Percentiles rank a stretch among this genome's conserved stretches.
These are phyloP conservation scores for Eustoma russellianum DNA, from an alignment of 257 asterid genomes.

Conservation along the genomic window DNA sequence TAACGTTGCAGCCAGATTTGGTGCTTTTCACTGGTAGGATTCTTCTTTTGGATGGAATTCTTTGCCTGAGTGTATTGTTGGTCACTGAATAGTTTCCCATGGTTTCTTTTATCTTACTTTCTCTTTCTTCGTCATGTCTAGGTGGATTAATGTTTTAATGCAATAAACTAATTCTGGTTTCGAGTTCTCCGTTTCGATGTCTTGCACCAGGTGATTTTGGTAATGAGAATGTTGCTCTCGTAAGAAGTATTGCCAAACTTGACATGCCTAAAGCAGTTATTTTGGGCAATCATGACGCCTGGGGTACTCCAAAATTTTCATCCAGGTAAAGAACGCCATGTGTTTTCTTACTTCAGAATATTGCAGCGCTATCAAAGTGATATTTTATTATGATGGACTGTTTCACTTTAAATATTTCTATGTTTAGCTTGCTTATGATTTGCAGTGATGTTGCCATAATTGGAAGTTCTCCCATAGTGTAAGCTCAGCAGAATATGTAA, in stretches of 20 bases:
- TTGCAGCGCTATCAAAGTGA: no score
- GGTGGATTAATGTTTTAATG: constrained; percentile 8
- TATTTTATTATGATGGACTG: no score
- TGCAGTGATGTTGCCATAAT: no score
- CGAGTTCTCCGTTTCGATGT: constrained; percentile 13
- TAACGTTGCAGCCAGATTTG: constrained; percentile 81
- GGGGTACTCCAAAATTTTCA: constrained; percentile 71
- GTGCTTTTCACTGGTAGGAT: constrained; percentile 92
- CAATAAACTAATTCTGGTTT: not conserved
- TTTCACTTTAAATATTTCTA: no score
- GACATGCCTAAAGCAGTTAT: constrained; percentile 68
- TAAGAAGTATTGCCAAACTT: constrained; percentile 56
- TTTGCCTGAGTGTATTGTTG: no score
- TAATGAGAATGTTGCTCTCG: constrained; percentile 81
- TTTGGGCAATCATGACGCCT: constrained; percentile 95
- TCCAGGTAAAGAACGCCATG: constrained; percentile 25
- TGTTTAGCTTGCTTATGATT: no score
- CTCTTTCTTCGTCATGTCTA: not conserved
- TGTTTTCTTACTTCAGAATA: no score
- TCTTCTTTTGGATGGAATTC: constrained; percentile 15
- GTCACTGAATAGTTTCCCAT: not conserved
- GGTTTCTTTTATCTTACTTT: constrained; percentile 2
- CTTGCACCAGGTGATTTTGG: constrained; percentile 87
- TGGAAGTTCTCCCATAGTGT: no score
- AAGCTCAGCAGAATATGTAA: no score